phyloP scores from a whole-genome alignment of 1,284 basidiomycete genomes.

The Rugosomyces carneus region DNA sequence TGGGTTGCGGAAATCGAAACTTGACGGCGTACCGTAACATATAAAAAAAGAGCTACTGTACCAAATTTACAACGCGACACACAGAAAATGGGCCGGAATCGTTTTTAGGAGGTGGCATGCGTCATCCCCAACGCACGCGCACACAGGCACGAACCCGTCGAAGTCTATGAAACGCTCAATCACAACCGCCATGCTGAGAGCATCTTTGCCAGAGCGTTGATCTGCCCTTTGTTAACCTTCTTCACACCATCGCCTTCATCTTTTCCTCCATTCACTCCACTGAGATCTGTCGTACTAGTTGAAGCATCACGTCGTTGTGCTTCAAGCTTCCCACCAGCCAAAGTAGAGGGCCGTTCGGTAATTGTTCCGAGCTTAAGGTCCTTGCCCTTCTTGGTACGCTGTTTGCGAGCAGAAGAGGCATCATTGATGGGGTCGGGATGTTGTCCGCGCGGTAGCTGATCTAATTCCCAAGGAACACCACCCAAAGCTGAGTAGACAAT shows the following conservation, averaged over 20 bases:
- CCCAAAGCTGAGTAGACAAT: slow-evolving; percentile 48
- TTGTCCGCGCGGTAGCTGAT: slow-evolving; percentile 58
- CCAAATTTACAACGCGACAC: slow-evolving; percentile 39
- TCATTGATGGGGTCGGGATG: slow-evolving; percentile 55
- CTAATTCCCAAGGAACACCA: slow-evolving; percentile 69
- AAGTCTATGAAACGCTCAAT: slow-evolving; percentile 18
- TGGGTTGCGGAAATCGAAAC: slow-evolving; percentile 24
- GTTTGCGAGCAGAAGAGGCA: slow-evolving; percentile 54
- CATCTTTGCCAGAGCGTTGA: slow-evolving; percentile 80
- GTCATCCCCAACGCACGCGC: slow-evolving; percentile 10
- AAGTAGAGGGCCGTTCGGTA: slow-evolving; percentile 49
- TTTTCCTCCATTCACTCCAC: slow-evolving; percentile 28
- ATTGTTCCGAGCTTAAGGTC: slow-evolving; percentile 66
- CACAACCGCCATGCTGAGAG: slow-evolving; percentile 67
- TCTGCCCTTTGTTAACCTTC: slow-evolving; percentile 81
- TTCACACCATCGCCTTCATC: slow-evolving; percentile 53
- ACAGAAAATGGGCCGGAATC: slow-evolving; percentile 22
- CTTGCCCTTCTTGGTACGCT: slow-evolving; percentile 59
- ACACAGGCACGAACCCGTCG: slow-evolving; percentile 14
- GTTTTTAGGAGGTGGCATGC: slow-evolving; percentile 12
- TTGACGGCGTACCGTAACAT: slow-evolving; percentile 40
- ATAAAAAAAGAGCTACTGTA: slow-evolving; percentile 40
- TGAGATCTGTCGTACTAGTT: slow-evolving; percentile 65
- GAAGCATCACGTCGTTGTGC: slow-evolving; percentile 47
- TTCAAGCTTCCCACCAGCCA: slow-evolving; percentile 29